phyloP scores from a whole-genome alignment of 2,329 filamentous ascomycete genomes.

The Apiospora aurea region DNA sequence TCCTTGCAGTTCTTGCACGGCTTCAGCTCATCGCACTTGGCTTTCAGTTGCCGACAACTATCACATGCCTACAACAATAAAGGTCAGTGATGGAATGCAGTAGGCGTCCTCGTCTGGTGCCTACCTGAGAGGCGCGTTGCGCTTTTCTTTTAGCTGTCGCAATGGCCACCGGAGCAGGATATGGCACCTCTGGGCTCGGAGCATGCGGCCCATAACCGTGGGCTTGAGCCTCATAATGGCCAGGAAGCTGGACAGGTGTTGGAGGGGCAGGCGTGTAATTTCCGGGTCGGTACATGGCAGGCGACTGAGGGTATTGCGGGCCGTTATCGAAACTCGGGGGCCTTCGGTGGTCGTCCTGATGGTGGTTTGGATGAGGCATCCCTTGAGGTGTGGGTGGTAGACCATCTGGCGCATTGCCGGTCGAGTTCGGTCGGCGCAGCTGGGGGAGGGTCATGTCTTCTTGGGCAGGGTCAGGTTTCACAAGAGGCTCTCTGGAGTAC shows the following conservation, averaged over 20 bases:
- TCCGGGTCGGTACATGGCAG: conserved; percentile 41
- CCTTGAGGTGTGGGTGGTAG: conserved; percentile 46
- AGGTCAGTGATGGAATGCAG: conserved; percentile 1
- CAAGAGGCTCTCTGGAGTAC: conserved; percentile 58
- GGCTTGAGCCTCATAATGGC: conserved; percentile 40
- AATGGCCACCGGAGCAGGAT: conserved; percentile 47
- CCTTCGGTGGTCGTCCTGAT: conserved; percentile 56
- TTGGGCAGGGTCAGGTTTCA: conserved; percentile 61
- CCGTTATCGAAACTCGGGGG: conserved; percentile 62
- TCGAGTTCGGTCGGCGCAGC: conserved; percentile 60
- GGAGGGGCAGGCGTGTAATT: conserved; percentile 38
- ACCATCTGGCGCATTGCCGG: conserved; percentile 48
- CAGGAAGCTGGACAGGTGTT: conserved; percentile 39
- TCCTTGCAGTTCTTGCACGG: conserved; percentile 89
- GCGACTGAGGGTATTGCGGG: conserved; percentile 53
- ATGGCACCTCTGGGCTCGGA: conserved; percentile 44
- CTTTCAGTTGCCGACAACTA: conserved; percentile 84
- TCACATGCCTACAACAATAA: conserved; percentile 76
- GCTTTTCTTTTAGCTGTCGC: conserved; percentile 65
- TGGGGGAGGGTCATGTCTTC: conserved; percentile 53
- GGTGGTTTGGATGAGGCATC: conserved; percentile 44
- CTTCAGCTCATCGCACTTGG: conserved; percentile 88
- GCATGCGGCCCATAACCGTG: conserved; percentile 49
- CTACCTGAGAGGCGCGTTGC: conserved; percentile 70
- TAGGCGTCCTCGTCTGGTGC: conserved; percentile 36